Evolutionary conservation across 2,329 filamentous ascomycete species (phyloP).

Genomic region (Alternaria solani): DNA sequence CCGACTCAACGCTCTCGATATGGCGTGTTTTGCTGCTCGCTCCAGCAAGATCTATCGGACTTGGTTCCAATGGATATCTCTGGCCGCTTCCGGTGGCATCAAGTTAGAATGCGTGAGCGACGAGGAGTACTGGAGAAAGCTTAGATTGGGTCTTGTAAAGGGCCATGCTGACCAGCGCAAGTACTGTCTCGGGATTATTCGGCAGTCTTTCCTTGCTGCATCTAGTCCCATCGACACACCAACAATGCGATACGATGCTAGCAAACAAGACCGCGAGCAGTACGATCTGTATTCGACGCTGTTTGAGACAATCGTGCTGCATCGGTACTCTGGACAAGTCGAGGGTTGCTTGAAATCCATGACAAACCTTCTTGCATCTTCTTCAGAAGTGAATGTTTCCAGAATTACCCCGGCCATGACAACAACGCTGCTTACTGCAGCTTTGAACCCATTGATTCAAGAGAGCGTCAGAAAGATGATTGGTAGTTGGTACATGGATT

Average conservation of each 20-base stretch:
- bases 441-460: conserved; percentile 53
- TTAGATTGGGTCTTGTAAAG: conserved; percentile 50
- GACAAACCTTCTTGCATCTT: conserved; percentile 46
- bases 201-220: conserved; percentile 49
- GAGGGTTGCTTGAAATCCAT: conserved; percentile 56
- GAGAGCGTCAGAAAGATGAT: conserved; percentile 58
- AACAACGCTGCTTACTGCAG: conserved; percentile 53
- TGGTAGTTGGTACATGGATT: conserved; percentile 56
- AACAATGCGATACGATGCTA: conserved; percentile 32
- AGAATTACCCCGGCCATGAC: conserved; percentile 53
- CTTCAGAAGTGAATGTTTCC: conserved; percentile 44
- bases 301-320: conserved; percentile 59
- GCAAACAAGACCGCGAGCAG: conserved; percentile 34
- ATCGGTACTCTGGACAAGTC: conserved; percentile 60
- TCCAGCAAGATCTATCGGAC: conserved; percentile 39
- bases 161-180: conserved; percentile 58
- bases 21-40: conserved; percentile 25
- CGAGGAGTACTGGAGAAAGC: conserved; percentile 51
- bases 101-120: conserved; percentile 34
- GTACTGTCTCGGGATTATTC: conserved; percentile 56
- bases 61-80: conserved; percentile 50
- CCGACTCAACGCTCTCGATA: conserved; percentile 27
- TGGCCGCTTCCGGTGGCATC: conserved; percentile 24
- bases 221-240: conserved; percentile 34
- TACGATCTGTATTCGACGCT: conserved; percentile 56